A percentile compares a stretch with the other conserved stretches of the same genome.
Conservation (phyloP, 495 filamentous ascomycete genomes). For the Neurospora sp. region DNA sequence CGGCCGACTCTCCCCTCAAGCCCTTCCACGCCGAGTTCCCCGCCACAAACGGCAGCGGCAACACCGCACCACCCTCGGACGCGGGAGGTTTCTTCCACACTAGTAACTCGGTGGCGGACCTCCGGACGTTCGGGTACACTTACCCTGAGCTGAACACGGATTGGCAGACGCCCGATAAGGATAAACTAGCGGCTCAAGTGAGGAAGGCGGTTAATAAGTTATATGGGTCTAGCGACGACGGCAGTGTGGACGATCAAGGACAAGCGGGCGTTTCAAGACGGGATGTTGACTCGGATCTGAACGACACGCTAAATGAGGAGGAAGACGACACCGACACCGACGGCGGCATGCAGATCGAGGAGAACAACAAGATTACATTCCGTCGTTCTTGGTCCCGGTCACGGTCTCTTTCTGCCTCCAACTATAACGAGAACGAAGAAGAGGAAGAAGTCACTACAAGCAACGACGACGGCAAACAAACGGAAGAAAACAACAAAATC, state of each 20-base stretch:
- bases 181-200: slow-evolving; percentile 12
- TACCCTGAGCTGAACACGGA: slow-evolving; percentile 32
- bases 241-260: neutral
- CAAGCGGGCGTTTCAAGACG: neutral
- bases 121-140: slow-evolving; percentile 33
- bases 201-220: slow-evolving; percentile 22
- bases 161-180: slow-evolving; percentile 7
- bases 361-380: neutral
- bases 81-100: slow-evolving; percentile 23
- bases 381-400: neutral
- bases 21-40: slow-evolving; percentile 31
- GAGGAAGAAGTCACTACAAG: neutral
- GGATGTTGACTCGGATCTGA: neutral
- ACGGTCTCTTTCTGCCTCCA: neutral
- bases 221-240: slow-evolving; percentile 13
- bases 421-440: neutral
- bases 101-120: slow-evolving; percentile 21
- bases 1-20: slow-evolving; percentile 31
- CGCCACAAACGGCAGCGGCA: neutral
- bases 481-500: neutral
- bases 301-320: neutral
- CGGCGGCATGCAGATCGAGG: neutral
- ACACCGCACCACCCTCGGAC: neutral
- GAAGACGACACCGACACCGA: neutral
- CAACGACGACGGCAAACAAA: neutral